phyloP scores from a whole-genome alignment of 352 stramenopile genomes.

The Globisporangium mamillatum region DNA sequence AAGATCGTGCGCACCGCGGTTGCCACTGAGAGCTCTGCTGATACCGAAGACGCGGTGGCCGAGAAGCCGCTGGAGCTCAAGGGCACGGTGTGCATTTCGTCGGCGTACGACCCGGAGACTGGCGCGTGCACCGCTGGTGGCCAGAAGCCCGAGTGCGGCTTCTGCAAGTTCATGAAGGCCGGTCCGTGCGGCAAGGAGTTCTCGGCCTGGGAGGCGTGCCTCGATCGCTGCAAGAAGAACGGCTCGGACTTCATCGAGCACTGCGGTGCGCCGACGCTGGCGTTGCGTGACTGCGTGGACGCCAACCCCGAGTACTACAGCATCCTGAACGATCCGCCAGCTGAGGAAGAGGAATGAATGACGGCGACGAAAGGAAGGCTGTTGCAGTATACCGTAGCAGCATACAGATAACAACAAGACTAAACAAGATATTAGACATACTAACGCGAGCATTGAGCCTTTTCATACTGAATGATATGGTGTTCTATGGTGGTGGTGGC shows the following conservation, averaged over 20 bases:
- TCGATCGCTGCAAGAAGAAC: slow-evolving; percentile 70
- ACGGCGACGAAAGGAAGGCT: not conserved
- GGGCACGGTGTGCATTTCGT: slow-evolving; percentile 68
- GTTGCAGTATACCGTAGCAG: not conserved
- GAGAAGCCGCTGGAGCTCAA: slow-evolving; percentile 36
- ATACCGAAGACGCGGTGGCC: not conserved
- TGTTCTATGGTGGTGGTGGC: not conserved
- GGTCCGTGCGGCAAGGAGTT: slow-evolving; percentile 81
- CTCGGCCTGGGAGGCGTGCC: slow-evolving; percentile 78
- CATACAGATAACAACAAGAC: not conserved
- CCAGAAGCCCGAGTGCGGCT: slow-evolving; percentile 81
- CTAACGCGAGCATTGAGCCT: not conserved
- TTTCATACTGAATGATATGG: not conserved
- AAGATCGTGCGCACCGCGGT: slow-evolving; percentile 29
- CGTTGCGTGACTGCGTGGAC: slow-evolving; percentile 82
- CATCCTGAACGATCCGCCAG: slow-evolving; percentile 62
- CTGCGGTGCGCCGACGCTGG: slow-evolving; percentile 73
- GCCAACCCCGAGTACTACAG: slow-evolving; percentile 88
- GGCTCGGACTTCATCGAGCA: slow-evolving; percentile 78
- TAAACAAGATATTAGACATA: not conserved
- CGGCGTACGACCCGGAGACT: slow-evolving; percentile 52
- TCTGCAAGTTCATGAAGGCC: slow-evolving; percentile 91
- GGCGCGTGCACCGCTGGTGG: slow-evolving; percentile 40
- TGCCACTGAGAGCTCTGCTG: not conserved
- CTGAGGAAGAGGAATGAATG: slow-evolving; percentile 31